phyloP scores from a whole-genome alignment of 768 basidiomycete genomes.

The Lepiota venenata region DNA sequence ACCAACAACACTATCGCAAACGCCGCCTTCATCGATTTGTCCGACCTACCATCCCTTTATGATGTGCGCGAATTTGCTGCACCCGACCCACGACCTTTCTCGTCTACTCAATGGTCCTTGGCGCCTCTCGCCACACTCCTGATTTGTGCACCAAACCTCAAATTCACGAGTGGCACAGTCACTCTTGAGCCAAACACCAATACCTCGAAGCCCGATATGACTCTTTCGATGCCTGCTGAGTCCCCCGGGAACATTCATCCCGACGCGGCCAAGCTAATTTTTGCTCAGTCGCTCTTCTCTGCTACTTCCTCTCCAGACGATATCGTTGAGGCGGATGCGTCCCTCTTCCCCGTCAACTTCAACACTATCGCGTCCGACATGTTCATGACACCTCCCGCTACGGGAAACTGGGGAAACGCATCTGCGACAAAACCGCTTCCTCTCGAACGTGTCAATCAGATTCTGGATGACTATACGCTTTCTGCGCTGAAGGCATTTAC shows the following conservation, averaged over 20 bases:
- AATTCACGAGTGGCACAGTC: background rate
- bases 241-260: background rate
- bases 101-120: background rate
- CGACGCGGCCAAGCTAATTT: background rate
- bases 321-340: background rate
- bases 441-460: background rate
- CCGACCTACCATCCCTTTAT: background rate
- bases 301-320: background rate
- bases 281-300: background rate
- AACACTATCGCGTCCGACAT: background rate
- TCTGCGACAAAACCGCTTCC: background rate
- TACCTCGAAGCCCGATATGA: background rate
- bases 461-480: background rate
- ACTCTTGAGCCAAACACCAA: background rate
- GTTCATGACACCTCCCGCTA: background rate
- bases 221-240: background rate
- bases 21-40: background rate
- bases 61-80: background rate
- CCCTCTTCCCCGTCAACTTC: background rate
- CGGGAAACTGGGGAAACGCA: background rate
- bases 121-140: background rate
- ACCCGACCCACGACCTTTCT: too few species aligned
- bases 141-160: background rate
- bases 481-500: background rate
- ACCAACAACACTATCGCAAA: background rate